Evolutionary conservation across 2,329 filamentous ascomycete genomes (phyloP).

Genomic region (Torrubiella hemipterigena): DNA sequence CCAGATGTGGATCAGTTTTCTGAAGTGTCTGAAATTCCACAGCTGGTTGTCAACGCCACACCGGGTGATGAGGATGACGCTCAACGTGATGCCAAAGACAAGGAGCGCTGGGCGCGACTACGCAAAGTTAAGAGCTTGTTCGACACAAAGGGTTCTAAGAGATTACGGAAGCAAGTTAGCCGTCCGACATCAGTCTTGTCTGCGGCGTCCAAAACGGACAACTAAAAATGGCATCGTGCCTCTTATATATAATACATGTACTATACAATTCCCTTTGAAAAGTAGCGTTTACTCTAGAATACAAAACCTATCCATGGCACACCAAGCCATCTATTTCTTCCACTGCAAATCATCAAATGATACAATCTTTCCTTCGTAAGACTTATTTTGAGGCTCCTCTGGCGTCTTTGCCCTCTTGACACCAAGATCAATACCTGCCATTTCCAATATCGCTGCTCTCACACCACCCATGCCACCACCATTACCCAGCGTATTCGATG

Average conservation of each 20-base stretch:
- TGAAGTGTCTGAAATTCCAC: constrained; percentile 6
- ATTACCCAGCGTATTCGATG: constrained; percentile 17
- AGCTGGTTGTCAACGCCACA: background rate
- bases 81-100: constrained; percentile 46
- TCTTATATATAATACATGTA: constrained; percentile 7
- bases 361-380: constrained; percentile 22
- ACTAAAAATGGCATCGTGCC: constrained; percentile 2
- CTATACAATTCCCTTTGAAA: constrained; percentile 7
- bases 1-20: constrained; percentile 8
- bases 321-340: too few species aligned
- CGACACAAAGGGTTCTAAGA: constrained; percentile 50
- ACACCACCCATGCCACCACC: constrained; percentile 27
- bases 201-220: constrained; percentile 3
- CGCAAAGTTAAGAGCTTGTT: constrained; percentile 61
- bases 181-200: constrained; percentile 26
- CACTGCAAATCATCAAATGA: constrained; percentile 26
- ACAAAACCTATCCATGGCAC: too few species aligned
- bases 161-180: constrained; percentile 28
- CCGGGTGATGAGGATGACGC: constrained; percentile 26
- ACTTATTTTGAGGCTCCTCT: constrained; percentile 19
- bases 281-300: too few species aligned
- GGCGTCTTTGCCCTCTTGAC: constrained; percentile 15
- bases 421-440: constrained; percentile 22
- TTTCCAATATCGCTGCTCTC: constrained; percentile 24
- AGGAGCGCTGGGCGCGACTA: constrained; percentile 61